These are phyloP conservation scores for Theobroma grandiflorum DNA, from an alignment of 441 rosid genomes.

Conservation along the genomic window DNA sequence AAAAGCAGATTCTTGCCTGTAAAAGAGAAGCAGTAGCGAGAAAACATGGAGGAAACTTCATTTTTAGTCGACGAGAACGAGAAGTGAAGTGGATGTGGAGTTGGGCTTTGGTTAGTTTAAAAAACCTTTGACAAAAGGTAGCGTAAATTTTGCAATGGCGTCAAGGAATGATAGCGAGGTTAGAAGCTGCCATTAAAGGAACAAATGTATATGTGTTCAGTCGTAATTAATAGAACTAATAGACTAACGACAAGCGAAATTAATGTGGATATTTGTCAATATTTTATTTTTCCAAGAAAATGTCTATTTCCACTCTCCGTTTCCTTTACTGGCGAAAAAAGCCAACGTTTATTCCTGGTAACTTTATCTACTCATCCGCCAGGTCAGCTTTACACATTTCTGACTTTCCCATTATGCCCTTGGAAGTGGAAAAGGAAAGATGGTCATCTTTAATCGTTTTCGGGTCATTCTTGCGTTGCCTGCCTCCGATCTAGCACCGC, in stretches of 20 bases:
- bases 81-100: background rate
- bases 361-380: background rate
- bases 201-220: background rate
- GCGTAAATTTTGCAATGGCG: background rate
- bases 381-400: background rate
- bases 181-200: background rate
- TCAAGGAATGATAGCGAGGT: background rate
- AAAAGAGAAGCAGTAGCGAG: constrained; percentile 33
- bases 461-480: background rate
- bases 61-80: constrained; percentile 20
- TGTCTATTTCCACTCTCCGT: background rate
- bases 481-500: background rate
- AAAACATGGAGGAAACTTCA: constrained; percentile 39
- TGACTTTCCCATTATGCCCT: background rate
- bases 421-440: background rate
- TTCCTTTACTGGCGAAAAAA: background rate
- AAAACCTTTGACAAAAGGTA: background rate
- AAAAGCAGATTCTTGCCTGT: constrained; percentile 36
- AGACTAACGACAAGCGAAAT: background rate
- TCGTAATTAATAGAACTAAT: background rate
- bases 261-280: background rate
- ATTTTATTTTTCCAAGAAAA: background rate
- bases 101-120: background rate
- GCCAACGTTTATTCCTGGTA: too few species aligned
- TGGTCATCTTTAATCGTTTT: background rate